phyloP scores from a whole-genome alignment of 2,329 filamentous ascomycete genomes.

The Metarhizium rileyi region DNA sequence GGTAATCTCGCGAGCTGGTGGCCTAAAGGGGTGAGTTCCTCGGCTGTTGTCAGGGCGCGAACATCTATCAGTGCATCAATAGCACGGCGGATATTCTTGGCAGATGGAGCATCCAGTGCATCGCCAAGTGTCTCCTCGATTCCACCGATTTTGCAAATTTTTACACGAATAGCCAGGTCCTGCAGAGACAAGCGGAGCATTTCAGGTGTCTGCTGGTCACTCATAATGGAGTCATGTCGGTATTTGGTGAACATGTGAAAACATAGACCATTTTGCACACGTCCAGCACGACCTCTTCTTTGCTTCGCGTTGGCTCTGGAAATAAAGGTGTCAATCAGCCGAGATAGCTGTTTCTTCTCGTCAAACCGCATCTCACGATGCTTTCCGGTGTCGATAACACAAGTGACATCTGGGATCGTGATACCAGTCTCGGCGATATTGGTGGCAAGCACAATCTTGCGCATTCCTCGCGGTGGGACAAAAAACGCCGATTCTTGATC shows the following conservation, averaged over 20 bases:
- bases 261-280: constrained; percentile 89
- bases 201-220: constrained; percentile 90
- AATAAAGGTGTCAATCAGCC: constrained; percentile 89
- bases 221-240: constrained; percentile 75
- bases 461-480: constrained; percentile 67
- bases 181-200: constrained; percentile 91
- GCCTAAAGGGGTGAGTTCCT: constrained; percentile 81
- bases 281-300: constrained; percentile 81
- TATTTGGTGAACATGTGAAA: constrained; percentile 93
- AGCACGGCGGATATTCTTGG: constrained; percentile 86
- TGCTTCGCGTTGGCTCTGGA: constrained; percentile 94
- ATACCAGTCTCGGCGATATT: constrained; percentile 99
- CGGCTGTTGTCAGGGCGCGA: constrained; percentile 68
- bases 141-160: constrained; percentile 91
- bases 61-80: constrained; percentile 92
- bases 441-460: constrained; percentile 93
- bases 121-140: constrained; percentile 84
- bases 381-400: constrained; percentile 92
- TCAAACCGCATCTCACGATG: constrained; percentile 98
- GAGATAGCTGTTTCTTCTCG: constrained; percentile 81
- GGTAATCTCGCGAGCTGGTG: constrained; percentile 80
- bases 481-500: constrained; percentile 92
- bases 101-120: constrained; percentile 80
- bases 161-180: constrained; percentile 89
- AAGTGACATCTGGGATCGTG: constrained; percentile 95